Base-by-base conservation (phyloP, 2,329 filamentous ascomycete genomes). In the Talaromyces sp. region DNA sequence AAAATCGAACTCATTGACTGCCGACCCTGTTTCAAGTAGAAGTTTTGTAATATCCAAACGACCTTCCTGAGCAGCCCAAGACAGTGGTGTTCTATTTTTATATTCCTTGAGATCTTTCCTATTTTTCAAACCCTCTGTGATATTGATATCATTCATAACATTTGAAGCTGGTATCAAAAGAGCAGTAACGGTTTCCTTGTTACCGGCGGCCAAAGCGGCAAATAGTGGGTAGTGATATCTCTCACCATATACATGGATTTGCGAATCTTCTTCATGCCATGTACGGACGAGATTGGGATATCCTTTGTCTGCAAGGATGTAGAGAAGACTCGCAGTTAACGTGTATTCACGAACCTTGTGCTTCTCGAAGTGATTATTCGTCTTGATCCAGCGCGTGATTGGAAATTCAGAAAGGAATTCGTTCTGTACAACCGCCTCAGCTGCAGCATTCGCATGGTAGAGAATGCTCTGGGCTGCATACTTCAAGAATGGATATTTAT, bases 361-460 rank as follows among this genome's bases (percentile, higher is more conserved):
- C 35, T 73, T 73, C 13, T 76, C 67, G 13, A 80, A 69, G 1
- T 79, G 37, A 66, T 79, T 79, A 64, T 73, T 37, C 11, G 74
- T 31, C 3, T 45, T 56, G n/a, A 75, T 69, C 78, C 78, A 80
- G n/a, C 52, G 50, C 3, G 14, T 9, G n/a, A 73, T 37, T 3
- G 68, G 59, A 54, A 79, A 79, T n/a, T 11, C 62, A 2, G 31
- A 13, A 5, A 76, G 24, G 41, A 75, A 75, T 0, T 60, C 35
- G 2, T 62, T 43, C 62, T 75, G 73, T 3, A 65, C 19, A 24
- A 70, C 47, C 16, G 24, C 64, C 24, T 66, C 31, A 45, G 52
- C 69, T 1, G 72, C 70, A 14, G 66, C 56, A 8, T 76, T 65
- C 9, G 73, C 70, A 63, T 78, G 74, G 27, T 73, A 67, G 31